Percentiles rank a stretch among this genome's conserved stretches.
Conservation (phyloP, 768 basidiomycete species). For the Hericium erinaceus region DNA sequence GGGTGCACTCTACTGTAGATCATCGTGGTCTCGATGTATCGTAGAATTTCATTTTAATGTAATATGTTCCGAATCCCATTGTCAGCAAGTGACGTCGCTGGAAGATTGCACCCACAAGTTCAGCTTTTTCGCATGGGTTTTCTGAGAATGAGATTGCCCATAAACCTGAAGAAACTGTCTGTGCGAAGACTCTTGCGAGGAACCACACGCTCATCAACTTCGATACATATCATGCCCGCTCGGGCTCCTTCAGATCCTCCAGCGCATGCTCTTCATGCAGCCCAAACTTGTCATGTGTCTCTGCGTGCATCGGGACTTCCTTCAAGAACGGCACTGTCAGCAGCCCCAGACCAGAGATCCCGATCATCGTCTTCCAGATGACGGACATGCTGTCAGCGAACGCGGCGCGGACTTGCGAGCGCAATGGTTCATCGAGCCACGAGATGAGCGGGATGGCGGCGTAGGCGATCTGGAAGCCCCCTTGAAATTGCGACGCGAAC, state of each 20-base stretch:
- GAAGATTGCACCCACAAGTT: no score
- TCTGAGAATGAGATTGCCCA: no score
- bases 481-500: constrained; percentile 26
- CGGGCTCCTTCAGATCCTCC: neutral
- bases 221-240: no score
- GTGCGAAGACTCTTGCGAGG: no score
- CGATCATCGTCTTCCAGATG: constrained; percentile 36
- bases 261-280: neutral
- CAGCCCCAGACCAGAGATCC: constrained; percentile 29
- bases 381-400: constrained; percentile 30
- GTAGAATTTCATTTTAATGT: no score
- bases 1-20: no score
- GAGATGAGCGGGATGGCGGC: constrained; percentile 36
- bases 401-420: constrained; percentile 28
- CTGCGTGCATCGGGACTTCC: neutral
- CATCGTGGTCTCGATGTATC: no score
- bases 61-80: no score
- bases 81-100: no score
- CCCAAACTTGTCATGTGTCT: neutral
- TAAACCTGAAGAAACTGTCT: no score
- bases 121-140: no score
- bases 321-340: constrained; percentile 26
- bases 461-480: constrained; percentile 35
- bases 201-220: no score
- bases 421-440: constrained; percentile 25